Conservation (phyloP, 768 basidiomycete genomes). For the Kwoniella sp. region DNA sequence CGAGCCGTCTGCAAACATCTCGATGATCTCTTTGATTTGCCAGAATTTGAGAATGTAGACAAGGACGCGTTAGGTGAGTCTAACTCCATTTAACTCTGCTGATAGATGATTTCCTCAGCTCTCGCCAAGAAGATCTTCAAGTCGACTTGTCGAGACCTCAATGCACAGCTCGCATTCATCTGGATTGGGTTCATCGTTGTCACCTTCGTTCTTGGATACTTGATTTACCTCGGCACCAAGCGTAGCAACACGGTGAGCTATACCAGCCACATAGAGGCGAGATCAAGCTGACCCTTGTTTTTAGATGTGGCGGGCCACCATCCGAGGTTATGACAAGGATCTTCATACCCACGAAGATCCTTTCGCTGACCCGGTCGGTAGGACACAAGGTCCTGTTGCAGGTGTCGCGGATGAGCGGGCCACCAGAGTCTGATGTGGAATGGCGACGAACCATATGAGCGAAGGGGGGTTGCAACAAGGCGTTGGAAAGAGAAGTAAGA, state of each 20-base stretch:
- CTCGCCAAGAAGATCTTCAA: slow-evolving; percentile 35
- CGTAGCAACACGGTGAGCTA: slow-evolving; percentile 13
- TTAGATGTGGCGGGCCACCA: slow-evolving; percentile 17
- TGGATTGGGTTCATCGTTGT: slow-evolving; percentile 35
- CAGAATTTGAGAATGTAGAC: slow-evolving; percentile 30
- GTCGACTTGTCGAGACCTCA: slow-evolving; percentile 31
- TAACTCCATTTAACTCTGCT: not conserved
- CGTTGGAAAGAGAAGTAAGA: too few species aligned
- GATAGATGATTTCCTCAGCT: slow-evolving; percentile 3
- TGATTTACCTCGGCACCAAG: slow-evolving; percentile 22
- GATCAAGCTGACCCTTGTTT: not conserved
- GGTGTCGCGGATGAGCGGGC: slow-evolving; percentile 21
- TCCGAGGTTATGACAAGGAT: slow-evolving; percentile 11
- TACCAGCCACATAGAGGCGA: too few species aligned
- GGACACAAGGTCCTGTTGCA: slow-evolving; percentile 14
- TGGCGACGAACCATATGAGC: not conserved
- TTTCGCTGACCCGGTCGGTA: slow-evolving; percentile 31
- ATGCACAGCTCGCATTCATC: slow-evolving; percentile 39
- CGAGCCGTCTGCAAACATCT: slow-evolving; percentile 38
- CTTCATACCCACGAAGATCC: slow-evolving; percentile 21
- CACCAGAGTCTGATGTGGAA: not conserved
- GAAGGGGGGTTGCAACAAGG: too few species aligned
- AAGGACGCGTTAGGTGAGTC: slow-evolving; percentile 24
- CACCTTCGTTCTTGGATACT: slow-evolving; percentile 20
- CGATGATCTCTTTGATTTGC: slow-evolving; percentile 34